Evolutionary conservation across 75 land plant species (phyloP).

Genomic region (Picea glauca): DNA sequence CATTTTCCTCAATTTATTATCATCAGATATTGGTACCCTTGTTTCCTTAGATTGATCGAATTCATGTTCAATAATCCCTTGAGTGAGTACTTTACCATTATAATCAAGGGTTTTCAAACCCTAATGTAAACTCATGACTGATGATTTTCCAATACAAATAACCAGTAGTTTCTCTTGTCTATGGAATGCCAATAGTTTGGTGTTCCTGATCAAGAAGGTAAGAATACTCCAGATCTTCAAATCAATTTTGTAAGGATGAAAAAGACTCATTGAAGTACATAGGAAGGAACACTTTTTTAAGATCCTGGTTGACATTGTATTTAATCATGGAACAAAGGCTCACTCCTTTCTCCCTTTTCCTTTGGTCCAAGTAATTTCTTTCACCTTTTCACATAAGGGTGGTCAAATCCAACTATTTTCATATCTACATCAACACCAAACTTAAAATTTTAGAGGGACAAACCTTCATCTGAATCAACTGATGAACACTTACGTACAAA

Average conservation of each 20-base stretch:
- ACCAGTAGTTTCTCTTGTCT: too few species aligned
- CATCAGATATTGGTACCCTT: too few species aligned
- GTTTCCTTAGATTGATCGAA: too few species aligned
- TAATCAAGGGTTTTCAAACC: too few species aligned
- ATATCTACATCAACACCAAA: background rate
- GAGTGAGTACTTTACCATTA: too few species aligned
- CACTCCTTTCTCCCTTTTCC: conserved; percentile 75
- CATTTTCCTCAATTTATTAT: too few species aligned
- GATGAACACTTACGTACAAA: conserved; percentile 6
- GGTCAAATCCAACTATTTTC: conserved; percentile 24
- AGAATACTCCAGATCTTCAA: conserved; percentile 88
- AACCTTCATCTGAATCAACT: conserved; percentile 8
- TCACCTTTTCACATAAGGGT: conserved; percentile 56
- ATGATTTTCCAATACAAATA: too few species aligned
- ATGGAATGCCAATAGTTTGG: background rate
- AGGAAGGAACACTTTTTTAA: conserved; percentile 82
- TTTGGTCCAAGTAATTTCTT: conserved; percentile 72
- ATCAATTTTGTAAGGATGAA: conserved; percentile 87
- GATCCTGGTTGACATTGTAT: conserved; percentile 85
- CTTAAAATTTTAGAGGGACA: background rate
- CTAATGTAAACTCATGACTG: too few species aligned
- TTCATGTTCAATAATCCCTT: too few species aligned
- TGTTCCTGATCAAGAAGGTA: conserved; percentile 72
- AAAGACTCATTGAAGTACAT: conserved; percentile 93
- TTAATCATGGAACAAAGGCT: conserved; percentile 94